A percentile compares a stretch with the other conserved stretches of the same genome.
phyloP scores from a whole-genome alignment of 768 basidiomycete genomes.

The Lactifluus subvellereus region DNA sequence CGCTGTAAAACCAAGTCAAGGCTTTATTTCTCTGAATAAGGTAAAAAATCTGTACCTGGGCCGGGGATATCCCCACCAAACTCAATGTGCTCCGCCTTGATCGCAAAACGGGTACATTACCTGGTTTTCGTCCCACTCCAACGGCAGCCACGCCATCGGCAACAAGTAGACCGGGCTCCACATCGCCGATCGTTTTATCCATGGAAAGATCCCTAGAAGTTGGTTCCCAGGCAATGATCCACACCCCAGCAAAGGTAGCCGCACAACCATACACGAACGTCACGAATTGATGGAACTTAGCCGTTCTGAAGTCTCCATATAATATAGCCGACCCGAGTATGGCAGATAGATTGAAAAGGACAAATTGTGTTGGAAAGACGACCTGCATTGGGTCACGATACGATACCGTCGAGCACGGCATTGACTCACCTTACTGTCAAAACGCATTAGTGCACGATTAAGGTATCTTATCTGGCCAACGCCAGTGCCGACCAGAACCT shows the following conservation, averaged over 20 bases:
- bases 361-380: constrained; percentile 93
- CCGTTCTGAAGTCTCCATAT: constrained; percentile 86
- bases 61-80: constrained; percentile 67
- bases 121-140: constrained; percentile 22
- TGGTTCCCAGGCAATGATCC: constrained; percentile 73
- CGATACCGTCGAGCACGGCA: neutral
- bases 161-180: constrained; percentile 21
- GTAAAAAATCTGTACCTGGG: constrained; percentile 47
- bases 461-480: constrained; percentile 81
- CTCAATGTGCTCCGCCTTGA: constrained; percentile 52
- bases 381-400: constrained; percentile 39
- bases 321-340: constrained; percentile 91
- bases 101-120: constrained; percentile 42
- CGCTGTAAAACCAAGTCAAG: constrained; percentile 36
- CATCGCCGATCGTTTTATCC: constrained; percentile 27
- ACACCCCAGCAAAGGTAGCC: constrained; percentile 87
- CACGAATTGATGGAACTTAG: constrained; percentile 73
- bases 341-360: constrained; percentile 88
- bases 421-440: constrained; percentile 74
- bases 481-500: constrained; percentile 71
- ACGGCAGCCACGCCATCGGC: constrained; percentile 26
- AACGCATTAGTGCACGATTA: constrained; percentile 84
- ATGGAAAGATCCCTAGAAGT: constrained; percentile 22
- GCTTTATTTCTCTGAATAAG: neutral
- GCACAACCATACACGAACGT: constrained; percentile 84